Evolutionary conservation across 139 green algal genomes (phyloP).

Genomic region (Chlorella ohadii): DNA sequence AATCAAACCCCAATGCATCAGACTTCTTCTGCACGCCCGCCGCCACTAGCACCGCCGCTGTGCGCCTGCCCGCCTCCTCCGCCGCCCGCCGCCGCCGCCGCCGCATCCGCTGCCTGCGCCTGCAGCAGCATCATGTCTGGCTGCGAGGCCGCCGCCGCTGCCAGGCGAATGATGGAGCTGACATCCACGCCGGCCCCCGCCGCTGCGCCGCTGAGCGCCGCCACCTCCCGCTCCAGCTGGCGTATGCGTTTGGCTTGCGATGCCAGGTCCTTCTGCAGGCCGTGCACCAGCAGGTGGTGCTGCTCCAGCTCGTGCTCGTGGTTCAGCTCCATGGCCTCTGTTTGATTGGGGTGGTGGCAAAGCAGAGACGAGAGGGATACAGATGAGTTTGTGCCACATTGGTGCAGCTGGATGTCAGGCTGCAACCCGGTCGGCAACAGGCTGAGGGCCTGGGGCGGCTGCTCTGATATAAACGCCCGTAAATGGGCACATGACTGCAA

Average conservation of each 20-base stretch:
- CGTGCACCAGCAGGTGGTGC: constrained; percentile 29
- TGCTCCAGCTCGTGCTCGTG: background rate
- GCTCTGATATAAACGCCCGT: too few relatives aligned
- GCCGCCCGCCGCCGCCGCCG: background rate
- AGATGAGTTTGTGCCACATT: too few relatives aligned
- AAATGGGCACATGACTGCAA: too few relatives aligned
- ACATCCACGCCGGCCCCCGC: background rate
- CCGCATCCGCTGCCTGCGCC: background rate
- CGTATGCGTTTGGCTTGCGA: background rate
- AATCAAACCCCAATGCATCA: background rate
- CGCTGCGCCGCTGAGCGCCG: background rate
- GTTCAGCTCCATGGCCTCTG: constrained; percentile 22
- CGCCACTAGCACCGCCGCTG: background rate
- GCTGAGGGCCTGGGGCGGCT: too few relatives aligned
- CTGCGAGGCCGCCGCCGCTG: background rate
- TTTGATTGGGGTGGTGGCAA: too few relatives aligned
- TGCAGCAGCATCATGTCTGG: background rate
- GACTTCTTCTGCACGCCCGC: background rate
- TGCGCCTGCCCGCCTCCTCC: too few relatives aligned
- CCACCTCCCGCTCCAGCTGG: constrained; percentile 15
- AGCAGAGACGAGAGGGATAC: too few relatives aligned
- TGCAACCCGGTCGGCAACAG: too few relatives aligned
- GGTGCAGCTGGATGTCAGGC: too few relatives aligned
- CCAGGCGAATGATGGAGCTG: background rate
- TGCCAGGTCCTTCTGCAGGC: constrained; percentile 22